Conservation (phyloP, 1,284 basidiomycete genomes). For the Puccinia novopanici region DNA sequence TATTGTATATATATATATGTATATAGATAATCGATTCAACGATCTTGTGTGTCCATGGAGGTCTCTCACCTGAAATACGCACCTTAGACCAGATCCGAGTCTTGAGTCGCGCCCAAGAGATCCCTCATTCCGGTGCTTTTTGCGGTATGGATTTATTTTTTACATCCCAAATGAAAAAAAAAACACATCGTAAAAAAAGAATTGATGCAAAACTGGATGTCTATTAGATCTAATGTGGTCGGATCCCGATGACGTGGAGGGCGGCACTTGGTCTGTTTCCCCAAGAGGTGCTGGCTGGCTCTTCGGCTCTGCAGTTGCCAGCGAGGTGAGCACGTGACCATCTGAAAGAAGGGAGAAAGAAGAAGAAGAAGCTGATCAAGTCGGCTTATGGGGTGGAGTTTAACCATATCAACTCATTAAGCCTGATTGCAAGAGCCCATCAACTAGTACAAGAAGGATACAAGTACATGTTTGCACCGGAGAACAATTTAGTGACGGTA, state of each 20-base stretch:
- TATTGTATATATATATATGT: no score
- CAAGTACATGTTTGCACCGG: slow-evolving; percentile 41
- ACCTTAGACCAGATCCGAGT: slow-evolving; percentile 90
- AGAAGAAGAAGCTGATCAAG: slow-evolving; percentile 22
- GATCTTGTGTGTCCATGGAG: slow-evolving; percentile 88
- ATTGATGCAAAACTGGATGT: neutral
- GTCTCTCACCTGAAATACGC: slow-evolving; percentile 85
- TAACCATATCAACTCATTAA: slow-evolving; percentile 82
- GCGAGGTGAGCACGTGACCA: slow-evolving; percentile 66
- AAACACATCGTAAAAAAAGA: neutral
- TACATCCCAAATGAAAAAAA: neutral
- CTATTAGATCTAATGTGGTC: slow-evolving; percentile 90
- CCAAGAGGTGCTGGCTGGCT: slow-evolving; percentile 93
- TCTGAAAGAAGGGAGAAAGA: slow-evolving; percentile 1
- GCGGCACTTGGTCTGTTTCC: slow-evolving; percentile 88
- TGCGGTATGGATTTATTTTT: slow-evolving; percentile 68
- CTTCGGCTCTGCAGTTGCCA: slow-evolving; percentile 83
- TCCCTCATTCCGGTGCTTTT: slow-evolving; percentile 95
- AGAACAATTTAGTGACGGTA: slow-evolving; percentile 35
- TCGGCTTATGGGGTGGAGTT: slow-evolving; percentile 65
- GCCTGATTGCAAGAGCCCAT: slow-evolving; percentile 85
- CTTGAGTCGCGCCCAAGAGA: slow-evolving; percentile 86
- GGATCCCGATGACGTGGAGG: slow-evolving; percentile 81
- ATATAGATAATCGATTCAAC: slow-evolving; percentile 92
- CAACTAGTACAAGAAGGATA: slow-evolving; percentile 74